Conservation (phyloP, 2,329 filamentous ascomycete genomes). For the Trichophaea hybrida region DNA sequence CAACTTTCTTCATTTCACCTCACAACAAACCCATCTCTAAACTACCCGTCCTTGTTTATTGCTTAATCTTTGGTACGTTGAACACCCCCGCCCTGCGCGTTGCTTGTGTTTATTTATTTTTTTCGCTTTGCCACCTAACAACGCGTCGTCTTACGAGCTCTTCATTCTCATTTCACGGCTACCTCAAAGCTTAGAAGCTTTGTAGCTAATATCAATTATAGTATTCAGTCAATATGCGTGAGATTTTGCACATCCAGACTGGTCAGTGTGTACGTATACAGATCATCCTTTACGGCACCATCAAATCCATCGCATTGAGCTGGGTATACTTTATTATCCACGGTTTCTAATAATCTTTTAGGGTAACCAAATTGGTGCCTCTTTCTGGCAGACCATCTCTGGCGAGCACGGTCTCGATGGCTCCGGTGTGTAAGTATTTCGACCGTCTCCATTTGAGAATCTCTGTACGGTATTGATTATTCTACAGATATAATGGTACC, state of each 20-base stretch:
- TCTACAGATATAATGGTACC: slow-evolving; percentile 75
- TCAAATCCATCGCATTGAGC: slow-evolving; percentile 25
- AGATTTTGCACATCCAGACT: slow-evolving; percentile 91
- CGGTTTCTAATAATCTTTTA: not conserved
- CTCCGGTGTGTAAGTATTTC: slow-evolving; percentile 68
- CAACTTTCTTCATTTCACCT: not conserved
- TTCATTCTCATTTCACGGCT: not conserved
- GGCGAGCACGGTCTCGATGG: slow-evolving; percentile 86
- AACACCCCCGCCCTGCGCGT: not conserved
- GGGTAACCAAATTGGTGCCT: slow-evolving; percentile 99
- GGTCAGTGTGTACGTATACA: slow-evolving; percentile 57
- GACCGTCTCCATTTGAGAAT: not conserved
- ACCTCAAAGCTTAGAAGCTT: not conserved
- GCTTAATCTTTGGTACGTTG: not conserved
- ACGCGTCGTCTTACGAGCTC: not conserved
- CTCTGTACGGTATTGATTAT: not conserved
- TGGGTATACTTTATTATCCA: slow-evolving; percentile 2
- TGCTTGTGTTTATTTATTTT: not conserved
- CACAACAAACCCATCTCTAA: not conserved
- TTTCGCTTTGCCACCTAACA: not conserved
- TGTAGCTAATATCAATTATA: not conserved
- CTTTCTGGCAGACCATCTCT: slow-evolving; percentile 67
- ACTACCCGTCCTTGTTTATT: not conserved
- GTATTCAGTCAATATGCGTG: slow-evolving; percentile 44
- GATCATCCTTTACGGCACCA: slow-evolving; percentile 1